Base-by-base conservation (phyloP, 139 green algal species). In the Coelastrella sp. region DNA sequence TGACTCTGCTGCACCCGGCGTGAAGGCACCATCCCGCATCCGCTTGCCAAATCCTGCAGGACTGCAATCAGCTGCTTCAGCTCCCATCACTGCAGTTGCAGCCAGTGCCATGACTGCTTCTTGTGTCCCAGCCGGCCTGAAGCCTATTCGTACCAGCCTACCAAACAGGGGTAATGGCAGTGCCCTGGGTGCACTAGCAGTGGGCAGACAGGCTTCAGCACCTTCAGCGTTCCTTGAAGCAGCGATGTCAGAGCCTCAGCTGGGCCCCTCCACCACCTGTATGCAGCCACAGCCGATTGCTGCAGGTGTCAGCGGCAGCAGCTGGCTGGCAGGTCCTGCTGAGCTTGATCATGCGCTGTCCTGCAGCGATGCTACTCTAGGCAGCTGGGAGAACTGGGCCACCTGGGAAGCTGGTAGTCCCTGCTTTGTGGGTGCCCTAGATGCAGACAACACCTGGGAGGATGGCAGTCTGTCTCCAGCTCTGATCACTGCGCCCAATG, bases 401-500 rank as follows among this genome's bases (percentile, higher is more conserved):
- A 38, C 35, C 48, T 60, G 73, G 73, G 72, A 48, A 38, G 72
- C 72, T 40, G 43, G 32, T 15, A 63, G 72, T 43, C 43, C 43
- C n/a, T 23, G 72, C 72, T 79, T 62, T 45, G 72, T 13, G 4
- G 15, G 35, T 11, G 43, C 27, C 11, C 13, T 63, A n/a, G 27
- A 40, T 9, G 43, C 23, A 15, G 27, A 51, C 23, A 15, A 68
- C 5, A n/a, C 32, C 4, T 81, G 30, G 30, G 73, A 48, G 17
- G 73, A 81, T 37, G 73, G 73, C 32, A 60, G 35, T 9, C 73
- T 81, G 73, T 68, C 48, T 25, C 73, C 73, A 9, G 73, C 73
- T 2, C 73, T 81, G 48, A 30, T 81, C 45, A 40, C 48, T 6
- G 73, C 73, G 21, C 73, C 73, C 6, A 37, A 53, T 79, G 72